Base-by-base conservation (phyloP, 257 asterid species). In the Misopates orontium region DNA sequence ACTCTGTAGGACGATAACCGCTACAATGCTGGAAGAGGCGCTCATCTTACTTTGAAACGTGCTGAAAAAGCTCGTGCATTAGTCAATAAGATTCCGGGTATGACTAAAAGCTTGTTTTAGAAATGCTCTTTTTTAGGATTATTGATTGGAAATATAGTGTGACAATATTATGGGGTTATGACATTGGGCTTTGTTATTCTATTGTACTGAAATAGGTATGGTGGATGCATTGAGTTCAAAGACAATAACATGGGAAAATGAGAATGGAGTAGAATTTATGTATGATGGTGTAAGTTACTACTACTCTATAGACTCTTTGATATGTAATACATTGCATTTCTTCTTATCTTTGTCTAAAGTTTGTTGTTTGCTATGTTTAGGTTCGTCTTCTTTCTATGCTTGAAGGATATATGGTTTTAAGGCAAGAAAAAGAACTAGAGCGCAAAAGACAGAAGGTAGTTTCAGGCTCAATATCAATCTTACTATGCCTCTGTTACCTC, bases 51-150 rank as follows among this genome's bases (percentile, higher is more conserved):
- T n/a, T 75, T 94, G 59, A 94, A 84, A 74, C 97, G 97, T 36
- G 99, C 99, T 67, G 99, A 94, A 78, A 94, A 94, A 73, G 97
- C 99, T 60, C 99, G 99, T 58, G 78, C 90, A 8, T 53, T 90
- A 74, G 97, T 90, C 69, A 86, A 66, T 75, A 94, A 94, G 71
- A 92, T 94, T 77, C 99, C 99, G 21, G 96, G 99, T 94, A 88
- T 64, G 54, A 49, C 60, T 55, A 28, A 41, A 58, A 25, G 52
- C 60, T 31, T 70, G 67, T 61, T 12, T 20, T 54, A 14, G 62
- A 25, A 28, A 31, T 58, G 24, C 44, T 61, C 56, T 20, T 32
- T 42, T 21, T 53, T n/a, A 53, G 42, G 39, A 31, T 54, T 31
- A 5, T 28, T 21, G 17, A 42, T 24, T 42, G 14, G 21, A 41